Evolutionary conservation across 2,329 filamentous ascomycete genomes (phyloP), one percentile per base, ranked within the genome.

Genomic region (Cladosporium sp.): DNA sequence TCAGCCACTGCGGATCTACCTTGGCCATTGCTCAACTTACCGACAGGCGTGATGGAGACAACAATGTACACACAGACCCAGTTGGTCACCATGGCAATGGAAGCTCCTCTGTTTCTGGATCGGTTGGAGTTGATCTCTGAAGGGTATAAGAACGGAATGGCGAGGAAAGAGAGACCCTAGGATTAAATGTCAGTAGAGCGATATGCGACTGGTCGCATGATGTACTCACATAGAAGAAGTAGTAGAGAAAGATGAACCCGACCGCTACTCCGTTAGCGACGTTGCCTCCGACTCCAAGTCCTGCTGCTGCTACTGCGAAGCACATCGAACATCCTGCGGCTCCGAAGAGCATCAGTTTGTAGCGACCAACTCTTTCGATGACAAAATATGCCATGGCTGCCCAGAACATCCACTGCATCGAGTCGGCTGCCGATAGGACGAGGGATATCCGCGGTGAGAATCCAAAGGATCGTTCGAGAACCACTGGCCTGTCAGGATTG

Each of bases 321-420:
- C 68, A 69, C 24, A 68, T 47, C 5, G 66, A 64, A 26, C 61
- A 65, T 32, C 66, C 68, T 8, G 41, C 8, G 3, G 68, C 64
- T 21, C 68, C 68, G 36, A 68, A 69, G 2, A 68, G 28, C 68
- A 69, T 69, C 26, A 69, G 52, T n/a, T 64, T 66, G 32, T 59
- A 65, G 18, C 68, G 54, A 4, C 68, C 68, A 26, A 68, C 60
- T 38, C 61, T 51, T 38, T 69, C 68, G 34, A 69, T 69, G 15
- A 60, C 47, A 32, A 63, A 61, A 15, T 58, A 64, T 6, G 54
- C 59, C 38, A 60, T 55, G 8, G 66, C 66, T 2, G 54, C 66
- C 66, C 64, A 69, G 28, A 68, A 66, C 68, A 69, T 69, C 64
- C 65, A 64, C 8, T 67, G 61, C 64, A 69, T 69, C 12, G 62